Conservation (phyloP, 352 stramenopile genomes). For the Blastocystis sp. region DNA sequence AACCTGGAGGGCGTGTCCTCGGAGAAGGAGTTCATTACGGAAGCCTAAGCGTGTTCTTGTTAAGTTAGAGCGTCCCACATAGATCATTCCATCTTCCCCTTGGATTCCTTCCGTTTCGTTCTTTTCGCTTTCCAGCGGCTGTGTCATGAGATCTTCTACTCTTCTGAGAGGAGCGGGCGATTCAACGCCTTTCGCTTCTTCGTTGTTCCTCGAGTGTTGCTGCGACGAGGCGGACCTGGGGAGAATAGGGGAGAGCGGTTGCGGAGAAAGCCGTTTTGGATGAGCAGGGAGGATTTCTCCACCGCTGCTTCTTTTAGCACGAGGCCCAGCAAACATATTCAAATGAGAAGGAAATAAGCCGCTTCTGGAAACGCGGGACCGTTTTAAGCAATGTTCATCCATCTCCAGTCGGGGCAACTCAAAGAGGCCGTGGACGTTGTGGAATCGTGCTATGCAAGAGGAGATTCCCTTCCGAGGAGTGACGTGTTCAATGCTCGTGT, state of each 20-base stretch:
- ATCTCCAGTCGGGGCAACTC: slow-evolving; percentile 6
- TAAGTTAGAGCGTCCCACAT: slow-evolving; percentile 1
- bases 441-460: not conserved
- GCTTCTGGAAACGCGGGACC: not conserved
- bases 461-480: slow-evolving; percentile 17
- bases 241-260: not conserved
- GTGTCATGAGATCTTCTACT: not conserved
- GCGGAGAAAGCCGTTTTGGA: not conserved
- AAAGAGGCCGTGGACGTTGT: not conserved
- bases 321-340: not conserved
- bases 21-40: slow-evolving; percentile 31
- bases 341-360: not conserved
- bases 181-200: not conserved
- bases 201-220: not conserved
- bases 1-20: slow-evolving; percentile 53
- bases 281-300: too few species aligned
- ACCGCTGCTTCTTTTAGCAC: not conserved
- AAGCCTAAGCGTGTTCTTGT: slow-evolving; percentile 50
- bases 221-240: not conserved
- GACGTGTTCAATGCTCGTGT: too few species aligned
- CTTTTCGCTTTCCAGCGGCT: not conserved
- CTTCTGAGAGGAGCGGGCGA: not conserved
- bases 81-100: too few species aligned
- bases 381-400: slow-evolving; percentile 48
- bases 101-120: not conserved